Evolutionary conservation across 108 stramenopile species (phyloP).

Genomic region (Chaetoceros tenuissimus): DNA sequence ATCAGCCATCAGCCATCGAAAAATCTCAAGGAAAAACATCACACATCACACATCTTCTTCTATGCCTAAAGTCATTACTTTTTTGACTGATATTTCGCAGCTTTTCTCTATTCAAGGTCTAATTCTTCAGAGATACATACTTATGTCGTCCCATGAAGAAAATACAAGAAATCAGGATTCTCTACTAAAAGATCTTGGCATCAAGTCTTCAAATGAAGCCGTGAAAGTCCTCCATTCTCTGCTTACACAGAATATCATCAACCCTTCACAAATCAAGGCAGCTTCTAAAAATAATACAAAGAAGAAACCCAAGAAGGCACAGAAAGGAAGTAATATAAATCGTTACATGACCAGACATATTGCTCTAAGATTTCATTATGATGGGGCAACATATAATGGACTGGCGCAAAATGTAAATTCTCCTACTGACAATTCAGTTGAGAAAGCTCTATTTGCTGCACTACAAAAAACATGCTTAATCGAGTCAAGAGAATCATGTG

Average conservation of each 20-base stretch:
- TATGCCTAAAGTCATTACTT: no score
- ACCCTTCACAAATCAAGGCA: background rate
- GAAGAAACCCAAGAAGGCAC: background rate
- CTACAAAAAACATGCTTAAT: constrained; percentile 65
- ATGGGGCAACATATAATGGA: constrained; percentile 76
- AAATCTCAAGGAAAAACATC: no score
- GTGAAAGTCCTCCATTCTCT: background rate
- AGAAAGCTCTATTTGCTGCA: constrained; percentile 78
- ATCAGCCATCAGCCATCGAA: no score
- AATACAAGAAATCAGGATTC: no score
- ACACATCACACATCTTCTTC: no score
- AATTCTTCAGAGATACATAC: no score
- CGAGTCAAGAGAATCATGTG: constrained; percentile 31
- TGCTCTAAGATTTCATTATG: constrained; percentile 84
- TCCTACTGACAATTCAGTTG: constrained; percentile 71
- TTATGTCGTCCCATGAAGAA: no score
- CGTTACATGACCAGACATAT: constrained; percentile 57
- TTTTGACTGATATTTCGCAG: no score
- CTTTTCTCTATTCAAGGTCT: no score
- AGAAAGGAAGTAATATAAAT: no score
- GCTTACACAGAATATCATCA: background rate
- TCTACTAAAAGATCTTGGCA: background rate
- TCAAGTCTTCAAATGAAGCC: background rate
- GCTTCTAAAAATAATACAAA: background rate
- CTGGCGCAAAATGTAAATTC: constrained; percentile 74